Evolutionary conservation across 1,284 basidiomycete species (phyloP).

Genomic region (Tranzscheliella williamsii): DNA sequence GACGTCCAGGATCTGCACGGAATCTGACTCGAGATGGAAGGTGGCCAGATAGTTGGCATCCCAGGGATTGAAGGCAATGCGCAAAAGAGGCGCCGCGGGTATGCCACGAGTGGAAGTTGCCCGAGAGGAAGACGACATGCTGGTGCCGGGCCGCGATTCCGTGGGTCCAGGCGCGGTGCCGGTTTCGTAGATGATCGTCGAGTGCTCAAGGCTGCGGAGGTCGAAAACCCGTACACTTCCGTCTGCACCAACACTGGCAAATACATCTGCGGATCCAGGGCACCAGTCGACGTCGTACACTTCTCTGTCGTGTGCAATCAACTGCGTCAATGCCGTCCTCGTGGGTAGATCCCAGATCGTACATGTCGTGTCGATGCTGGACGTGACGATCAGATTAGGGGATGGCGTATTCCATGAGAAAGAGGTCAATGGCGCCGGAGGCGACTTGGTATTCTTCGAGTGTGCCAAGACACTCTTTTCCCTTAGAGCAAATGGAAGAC

Average conservation of each 20-base stretch:
- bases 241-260: slow-evolving; percentile 97
- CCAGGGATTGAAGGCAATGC: slow-evolving; percentile 61
- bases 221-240: slow-evolving; percentile 96
- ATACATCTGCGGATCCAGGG: slow-evolving; percentile 95
- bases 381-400: slow-evolving; percentile 60
- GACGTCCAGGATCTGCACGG: slow-evolving; percentile 60
- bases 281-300: slow-evolving; percentile 98
- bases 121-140: slow-evolving; percentile 30
- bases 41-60: slow-evolving; percentile 61
- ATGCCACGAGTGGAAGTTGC: slow-evolving; percentile 25
- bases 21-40: slow-evolving; percentile 57
- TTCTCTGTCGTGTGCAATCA: slow-evolving; percentile 88
- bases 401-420: slow-evolving; percentile 60
- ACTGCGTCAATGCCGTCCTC: slow-evolving; percentile 89
- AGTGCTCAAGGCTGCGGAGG: slow-evolving; percentile 91
- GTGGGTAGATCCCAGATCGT: slow-evolving; percentile 87
- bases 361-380: slow-evolving; percentile 68
- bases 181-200: slow-evolving; percentile 92
- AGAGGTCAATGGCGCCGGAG: slow-evolving; percentile 59
- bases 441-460: slow-evolving; percentile 52
- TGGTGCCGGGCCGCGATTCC: slow-evolving; percentile 41
- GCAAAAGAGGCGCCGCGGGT: slow-evolving; percentile 46
- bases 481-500: slow-evolving; percentile 42
- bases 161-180: slow-evolving; percentile 33
- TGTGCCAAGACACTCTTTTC: slow-evolving; percentile 59